Evolutionary conservation across 1,284 basidiomycete genomes (phyloP).

Genomic region (Trichosporon faecale): DNA sequence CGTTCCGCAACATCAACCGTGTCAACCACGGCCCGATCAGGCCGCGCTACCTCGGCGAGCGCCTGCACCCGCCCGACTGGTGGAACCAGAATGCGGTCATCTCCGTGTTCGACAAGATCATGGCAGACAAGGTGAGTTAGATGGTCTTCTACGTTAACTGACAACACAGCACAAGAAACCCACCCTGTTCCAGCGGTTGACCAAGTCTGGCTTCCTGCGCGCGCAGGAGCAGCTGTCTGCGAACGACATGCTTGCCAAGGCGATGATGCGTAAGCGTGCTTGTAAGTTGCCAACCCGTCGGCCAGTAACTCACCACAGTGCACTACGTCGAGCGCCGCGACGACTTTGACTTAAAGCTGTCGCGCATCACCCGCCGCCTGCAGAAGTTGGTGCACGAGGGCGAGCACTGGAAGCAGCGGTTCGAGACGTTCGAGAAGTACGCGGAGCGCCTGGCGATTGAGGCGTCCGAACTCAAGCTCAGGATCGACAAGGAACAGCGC

Average conservation of each 20-base stretch:
- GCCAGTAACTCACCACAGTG: constrained; percentile 24
- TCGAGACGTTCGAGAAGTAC: constrained; percentile 54
- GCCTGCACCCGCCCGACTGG: constrained; percentile 83
- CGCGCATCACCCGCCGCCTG: constrained; percentile 48
- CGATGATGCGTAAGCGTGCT: constrained; percentile 64
- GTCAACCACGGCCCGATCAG: constrained; percentile 32
- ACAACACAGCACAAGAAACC: constrained; percentile 73
- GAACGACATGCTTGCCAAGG: constrained; percentile 77
- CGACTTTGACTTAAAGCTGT: constrained; percentile 75
- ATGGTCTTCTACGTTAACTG: constrained; percentile 20
- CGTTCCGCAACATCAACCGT: constrained; percentile 52
- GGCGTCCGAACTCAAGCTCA: constrained; percentile 52
- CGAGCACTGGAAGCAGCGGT: constrained; percentile 54
- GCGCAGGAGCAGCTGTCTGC: constrained; percentile 68
- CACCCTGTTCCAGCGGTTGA: constrained; percentile 78
- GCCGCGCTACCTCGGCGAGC: constrained; percentile 47
- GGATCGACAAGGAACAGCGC: constrained; percentile 52
- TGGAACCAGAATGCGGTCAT: constrained; percentile 87
- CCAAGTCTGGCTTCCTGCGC: constrained; percentile 62
- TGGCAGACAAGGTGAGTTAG: constrained; percentile 72
- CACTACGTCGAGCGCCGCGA: constrained; percentile 91
- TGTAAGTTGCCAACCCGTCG: constrained; percentile 27
- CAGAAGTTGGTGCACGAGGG: constrained; percentile 54
- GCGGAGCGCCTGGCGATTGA: constrained; percentile 53
- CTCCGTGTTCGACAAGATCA: constrained; percentile 79